These are phyloP conservation scores for Fusarium hainanense DNA, from an alignment of 2,329 filamentous ascomycete species.

Conservation along the genomic window DNA sequence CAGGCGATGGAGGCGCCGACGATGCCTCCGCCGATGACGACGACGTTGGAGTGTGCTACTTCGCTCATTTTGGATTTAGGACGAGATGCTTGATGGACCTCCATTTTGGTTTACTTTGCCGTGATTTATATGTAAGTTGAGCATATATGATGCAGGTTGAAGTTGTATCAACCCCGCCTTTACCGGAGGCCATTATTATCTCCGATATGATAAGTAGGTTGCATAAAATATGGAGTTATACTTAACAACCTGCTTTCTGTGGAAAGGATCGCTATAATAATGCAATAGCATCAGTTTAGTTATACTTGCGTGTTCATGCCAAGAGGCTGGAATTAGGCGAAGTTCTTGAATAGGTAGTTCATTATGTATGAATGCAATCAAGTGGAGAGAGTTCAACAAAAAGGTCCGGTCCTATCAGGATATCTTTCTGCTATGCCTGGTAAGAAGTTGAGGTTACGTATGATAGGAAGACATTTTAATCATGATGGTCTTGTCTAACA, in stretches of 20 bases:
- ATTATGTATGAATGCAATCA: too few species aligned
- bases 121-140: not conserved
- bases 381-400: not conserved
- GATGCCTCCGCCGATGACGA: constrained; percentile 34
- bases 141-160: not conserved
- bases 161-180: not conserved
- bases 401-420: not conserved
- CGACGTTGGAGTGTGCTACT: constrained; percentile 12
- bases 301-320: not conserved
- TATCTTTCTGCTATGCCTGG: not conserved
- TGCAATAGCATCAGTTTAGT: not conserved
- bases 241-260: not conserved
- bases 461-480: not conserved
- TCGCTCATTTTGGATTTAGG: not conserved
- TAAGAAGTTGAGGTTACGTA: not conserved
- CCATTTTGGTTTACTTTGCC: not conserved
- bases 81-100: not conserved
- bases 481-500: not conserved
- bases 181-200: constrained; percentile 1
- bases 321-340: not conserved
- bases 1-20: constrained; percentile 34
- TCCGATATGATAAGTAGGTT: not conserved
- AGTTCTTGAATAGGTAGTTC: not conserved
- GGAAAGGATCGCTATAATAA: not conserved
- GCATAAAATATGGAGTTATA: not conserved